Evolutionary conservation across 2,329 filamentous ascomycete species (phyloP).

Genomic region (Fusarium sororula): DNA sequence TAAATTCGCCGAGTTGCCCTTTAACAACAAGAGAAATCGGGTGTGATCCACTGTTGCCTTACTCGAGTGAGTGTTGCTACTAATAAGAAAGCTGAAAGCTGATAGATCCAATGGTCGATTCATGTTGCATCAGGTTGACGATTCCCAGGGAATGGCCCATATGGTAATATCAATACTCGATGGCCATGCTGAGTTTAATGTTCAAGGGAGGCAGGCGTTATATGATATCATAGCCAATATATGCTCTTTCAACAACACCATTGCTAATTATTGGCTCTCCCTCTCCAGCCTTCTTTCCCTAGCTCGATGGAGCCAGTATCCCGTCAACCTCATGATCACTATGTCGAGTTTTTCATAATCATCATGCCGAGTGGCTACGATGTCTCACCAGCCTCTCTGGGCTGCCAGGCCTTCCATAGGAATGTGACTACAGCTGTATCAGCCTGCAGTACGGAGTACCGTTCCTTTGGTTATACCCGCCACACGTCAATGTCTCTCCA

Average conservation of each 20-base stretch:
- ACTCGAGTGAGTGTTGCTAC: conserved; percentile 8
- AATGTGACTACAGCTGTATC: conserved; percentile 39
- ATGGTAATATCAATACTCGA: background rate
- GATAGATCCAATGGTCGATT: background rate
- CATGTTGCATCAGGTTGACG: background rate
- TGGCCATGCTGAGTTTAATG: background rate
- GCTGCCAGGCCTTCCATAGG: conserved; percentile 34
- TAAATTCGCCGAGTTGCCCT: background rate
- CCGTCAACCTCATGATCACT: conserved; percentile 1
- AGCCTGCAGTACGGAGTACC: conserved; percentile 10
- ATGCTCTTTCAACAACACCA: conserved; percentile 9
- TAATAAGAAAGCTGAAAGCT: background rate
- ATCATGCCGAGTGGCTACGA: conserved; percentile 23
- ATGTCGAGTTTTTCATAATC: background rate
- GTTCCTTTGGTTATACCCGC: conserved; percentile 21
- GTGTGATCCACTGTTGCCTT: conserved; percentile 2
- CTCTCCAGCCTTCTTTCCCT: background rate
- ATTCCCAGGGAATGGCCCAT: background rate
- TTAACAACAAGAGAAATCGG: background rate
- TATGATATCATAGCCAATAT: conserved; percentile 10
- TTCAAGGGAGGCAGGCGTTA: background rate
- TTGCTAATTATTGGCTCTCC: conserved; percentile 18
- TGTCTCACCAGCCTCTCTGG: conserved; percentile 36
- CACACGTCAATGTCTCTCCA: conserved; percentile 15
- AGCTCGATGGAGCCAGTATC: background rate